Evolutionary conservation across 2,329 filamentous ascomycete species (phyloP).

Genomic region (Fusarium sp.): DNA sequence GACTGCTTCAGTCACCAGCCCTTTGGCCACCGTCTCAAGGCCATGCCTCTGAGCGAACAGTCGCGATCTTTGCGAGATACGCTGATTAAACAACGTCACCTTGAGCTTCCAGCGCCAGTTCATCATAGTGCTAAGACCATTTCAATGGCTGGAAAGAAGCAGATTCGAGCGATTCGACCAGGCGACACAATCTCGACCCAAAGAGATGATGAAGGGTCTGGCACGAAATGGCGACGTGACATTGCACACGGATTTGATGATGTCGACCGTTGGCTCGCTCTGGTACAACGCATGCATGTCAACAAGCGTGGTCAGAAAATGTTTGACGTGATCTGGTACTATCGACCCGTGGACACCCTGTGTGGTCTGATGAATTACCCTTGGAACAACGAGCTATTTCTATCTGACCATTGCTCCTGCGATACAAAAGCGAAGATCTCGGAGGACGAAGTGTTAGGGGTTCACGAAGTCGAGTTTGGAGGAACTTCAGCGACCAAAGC

Average conservation of each 20-base stretch:
- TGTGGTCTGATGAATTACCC: conserved; percentile 77
- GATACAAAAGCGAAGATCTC: conserved; percentile 60
- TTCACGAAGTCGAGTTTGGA: conserved; percentile 70
- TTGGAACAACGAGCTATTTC: conserved; percentile 78
- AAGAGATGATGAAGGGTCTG: conserved; percentile 59
- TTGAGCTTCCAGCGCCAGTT: conserved; percentile 46
- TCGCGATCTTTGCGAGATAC: conserved; percentile 47
- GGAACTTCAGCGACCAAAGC: conserved; percentile 58
- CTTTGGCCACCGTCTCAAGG: conserved; percentile 66
- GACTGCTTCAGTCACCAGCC: conserved; percentile 73
- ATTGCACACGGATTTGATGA: conserved; percentile 56
- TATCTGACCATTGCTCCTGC: conserved; percentile 83
- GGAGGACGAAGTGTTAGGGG: conserved; percentile 67
- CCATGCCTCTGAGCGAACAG: conserved; percentile 45
- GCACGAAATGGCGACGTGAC: conserved; percentile 68
- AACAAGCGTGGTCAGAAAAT: conserved; percentile 52
- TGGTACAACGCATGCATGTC: conserved; percentile 70
- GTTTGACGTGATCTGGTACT: conserved; percentile 80
- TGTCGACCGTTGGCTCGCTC: conserved; percentile 75
- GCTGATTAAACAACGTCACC: conserved; percentile 46
- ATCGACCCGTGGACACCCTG: conserved; percentile 76
- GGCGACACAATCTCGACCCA: conserved; percentile 64
- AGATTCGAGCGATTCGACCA: conserved; percentile 52
- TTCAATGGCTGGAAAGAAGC: conserved; percentile 39
- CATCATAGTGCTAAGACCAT: conserved; percentile 41